A percentile compares a stretch with the other conserved stretches of the same genome.
Evolutionary conservation across 2,329 filamentous ascomycete genomes (phyloP).

Genomic region (Proliferodiscus dingleyae): DNA sequence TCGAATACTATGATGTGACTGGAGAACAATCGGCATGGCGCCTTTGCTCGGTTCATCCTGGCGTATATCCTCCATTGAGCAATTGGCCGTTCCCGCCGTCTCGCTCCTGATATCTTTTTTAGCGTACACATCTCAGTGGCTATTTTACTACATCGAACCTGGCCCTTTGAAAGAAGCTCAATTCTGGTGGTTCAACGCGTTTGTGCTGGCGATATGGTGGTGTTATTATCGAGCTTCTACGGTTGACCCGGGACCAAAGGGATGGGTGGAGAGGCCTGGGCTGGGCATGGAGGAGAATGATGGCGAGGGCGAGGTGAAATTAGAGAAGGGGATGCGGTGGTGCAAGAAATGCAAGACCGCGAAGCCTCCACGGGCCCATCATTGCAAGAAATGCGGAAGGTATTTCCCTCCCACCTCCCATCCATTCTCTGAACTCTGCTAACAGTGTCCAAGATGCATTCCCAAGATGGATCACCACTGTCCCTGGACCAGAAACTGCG

Average conservation of each 20-base stretch:
- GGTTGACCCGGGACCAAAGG: conserved; percentile 53
- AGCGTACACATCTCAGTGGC: conserved; percentile 65
- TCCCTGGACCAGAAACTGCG: conserved; percentile 79
- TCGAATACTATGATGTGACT: background rate
- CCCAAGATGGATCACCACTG: conserved; percentile 86
- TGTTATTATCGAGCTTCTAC: conserved; percentile 62
- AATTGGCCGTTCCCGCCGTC: conserved; percentile 64
- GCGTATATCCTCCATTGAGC: conserved; percentile 17
- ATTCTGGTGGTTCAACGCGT: conserved; percentile 58
- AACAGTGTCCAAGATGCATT: conserved; percentile 48
- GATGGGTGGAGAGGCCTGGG: conserved; percentile 22
- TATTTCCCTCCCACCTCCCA: conserved; percentile 21
- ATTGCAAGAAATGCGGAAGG: conserved; percentile 72
- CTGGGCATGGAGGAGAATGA: conserved; percentile 4
- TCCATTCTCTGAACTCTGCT: conserved; percentile 3
- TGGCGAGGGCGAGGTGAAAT: conserved; percentile 18
- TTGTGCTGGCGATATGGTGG: conserved; percentile 60
- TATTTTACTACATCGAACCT: conserved; percentile 59
- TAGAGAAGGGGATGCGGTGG: conserved; percentile 45
- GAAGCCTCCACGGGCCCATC: conserved; percentile 75
- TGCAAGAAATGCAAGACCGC: conserved; percentile 70
- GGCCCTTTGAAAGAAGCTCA: conserved; percentile 55
- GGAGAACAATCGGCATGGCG: background rate
- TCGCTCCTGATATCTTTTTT: conserved; percentile 64
- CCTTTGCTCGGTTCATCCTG: conserved; percentile 3